phyloP scores from a whole-genome alignment of 2,329 filamentous ascomycete species.

The Malbranchea zuffiana region DNA sequence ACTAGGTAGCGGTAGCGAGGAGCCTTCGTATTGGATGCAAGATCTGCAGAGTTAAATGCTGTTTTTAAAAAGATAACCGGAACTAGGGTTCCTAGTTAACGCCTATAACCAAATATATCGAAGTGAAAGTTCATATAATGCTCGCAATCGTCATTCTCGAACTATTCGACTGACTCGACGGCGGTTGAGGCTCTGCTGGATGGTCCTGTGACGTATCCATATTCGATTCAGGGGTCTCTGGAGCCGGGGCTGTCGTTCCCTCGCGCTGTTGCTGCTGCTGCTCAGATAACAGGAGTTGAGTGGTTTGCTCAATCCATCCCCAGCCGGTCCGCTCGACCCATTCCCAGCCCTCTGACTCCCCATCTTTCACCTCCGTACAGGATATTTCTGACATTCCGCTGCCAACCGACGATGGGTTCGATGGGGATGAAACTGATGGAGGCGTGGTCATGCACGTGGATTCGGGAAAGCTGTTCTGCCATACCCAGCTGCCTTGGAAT shows the following conservation, averaged over 20 bases:
- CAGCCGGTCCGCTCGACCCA: slow-evolving; percentile 74
- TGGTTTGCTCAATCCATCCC: slow-evolving; percentile 57
- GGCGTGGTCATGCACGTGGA: slow-evolving; percentile 14
- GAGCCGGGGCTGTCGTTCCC: not conserved
- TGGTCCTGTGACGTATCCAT: slow-evolving; percentile 9
- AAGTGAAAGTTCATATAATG: slow-evolving; percentile 28
- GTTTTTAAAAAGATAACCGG: too few relatives aligned
- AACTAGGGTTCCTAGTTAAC: too few relatives aligned
- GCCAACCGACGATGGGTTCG: slow-evolving; percentile 7
- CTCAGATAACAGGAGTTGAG: slow-evolving; percentile 46
- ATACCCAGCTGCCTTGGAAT: slow-evolving; percentile 72
- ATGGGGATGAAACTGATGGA: slow-evolving; percentile 7
- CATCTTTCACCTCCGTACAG: slow-evolving; percentile 37
- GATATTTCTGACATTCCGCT: slow-evolving; percentile 39
- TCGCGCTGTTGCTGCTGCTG: slow-evolving; percentile 24
- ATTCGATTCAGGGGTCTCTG: not conserved
- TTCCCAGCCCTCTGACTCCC: slow-evolving; percentile 12
- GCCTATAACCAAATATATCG: not conserved
- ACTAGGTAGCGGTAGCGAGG: too few relatives aligned
- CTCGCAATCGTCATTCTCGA: slow-evolving; percentile 39
- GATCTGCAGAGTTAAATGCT: too few relatives aligned
- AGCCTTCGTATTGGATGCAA: too few relatives aligned
- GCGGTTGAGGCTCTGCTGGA: slow-evolving; percentile 18
- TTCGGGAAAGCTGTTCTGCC: slow-evolving; percentile 52
- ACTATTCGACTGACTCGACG: slow-evolving; percentile 23